Evolutionary conservation across 1,139 yeast genomes (phyloP).

Genomic region (Magnusiomyces fungicola): DNA sequence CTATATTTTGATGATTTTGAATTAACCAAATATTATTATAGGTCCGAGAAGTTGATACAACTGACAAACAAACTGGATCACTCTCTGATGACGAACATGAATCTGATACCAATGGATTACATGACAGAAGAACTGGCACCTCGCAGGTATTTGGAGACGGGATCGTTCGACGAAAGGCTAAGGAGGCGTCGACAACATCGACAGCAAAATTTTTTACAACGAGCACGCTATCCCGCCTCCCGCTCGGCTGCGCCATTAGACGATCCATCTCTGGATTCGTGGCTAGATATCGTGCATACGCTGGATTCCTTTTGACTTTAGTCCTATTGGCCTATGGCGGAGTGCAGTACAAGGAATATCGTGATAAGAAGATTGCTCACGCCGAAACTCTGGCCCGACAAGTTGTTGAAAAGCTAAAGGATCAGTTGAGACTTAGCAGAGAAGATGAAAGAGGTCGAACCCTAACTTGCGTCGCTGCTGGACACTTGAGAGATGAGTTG

Average conservation of each 20-base stretch:
- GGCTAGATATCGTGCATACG: slow-evolving; percentile 3
- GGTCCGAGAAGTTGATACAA: slow-evolving; percentile 13
- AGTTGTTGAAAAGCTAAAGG: slow-evolving; percentile 27
- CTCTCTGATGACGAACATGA: slow-evolving; percentile 10
- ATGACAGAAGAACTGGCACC: not conserved
- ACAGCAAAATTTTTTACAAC: slow-evolving; percentile 29
- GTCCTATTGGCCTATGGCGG: not conserved
- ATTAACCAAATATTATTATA: slow-evolving; percentile 5
- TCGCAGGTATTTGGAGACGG: not conserved
- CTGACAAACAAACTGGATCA: slow-evolving; percentile 10
- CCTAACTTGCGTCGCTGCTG: slow-evolving; percentile 54
- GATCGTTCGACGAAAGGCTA: slow-evolving; percentile 27
- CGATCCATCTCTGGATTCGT: slow-evolving; percentile 6
- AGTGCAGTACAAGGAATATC: slow-evolving; percentile 15
- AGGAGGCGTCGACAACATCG: slow-evolving; percentile 26
- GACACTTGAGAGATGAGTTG: slow-evolving; percentile 69
- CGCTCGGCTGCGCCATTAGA: slow-evolving; percentile 27
- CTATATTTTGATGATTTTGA: not conserved
- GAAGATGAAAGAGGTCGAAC: slow-evolving; percentile 34
- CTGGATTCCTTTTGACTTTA: not conserved
- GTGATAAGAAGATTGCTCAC: slow-evolving; percentile 10
- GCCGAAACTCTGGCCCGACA: slow-evolving; percentile 29
- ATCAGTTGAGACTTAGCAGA: slow-evolving; percentile 34
- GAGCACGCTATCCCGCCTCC: slow-evolving; percentile 31
- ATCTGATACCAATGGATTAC: slow-evolving; percentile 14